Conservation (phyloP, 345 rosid genomes). For the Hirschfeldia incana region DNA sequence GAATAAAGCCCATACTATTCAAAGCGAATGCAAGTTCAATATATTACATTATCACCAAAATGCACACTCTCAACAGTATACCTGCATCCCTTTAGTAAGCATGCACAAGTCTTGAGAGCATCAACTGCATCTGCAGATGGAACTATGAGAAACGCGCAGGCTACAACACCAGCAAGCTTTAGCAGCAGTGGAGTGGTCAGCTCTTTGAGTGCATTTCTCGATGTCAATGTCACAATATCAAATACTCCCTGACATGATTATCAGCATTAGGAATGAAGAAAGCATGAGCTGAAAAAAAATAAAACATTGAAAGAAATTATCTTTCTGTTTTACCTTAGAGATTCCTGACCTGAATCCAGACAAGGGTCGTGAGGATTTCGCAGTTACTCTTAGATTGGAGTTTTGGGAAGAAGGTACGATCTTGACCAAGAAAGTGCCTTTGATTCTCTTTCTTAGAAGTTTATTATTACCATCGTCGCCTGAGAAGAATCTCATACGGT, state of each 20-base stretch:
- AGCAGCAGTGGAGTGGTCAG: conserved; percentile 44
- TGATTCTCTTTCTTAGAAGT: conserved; percentile 41
- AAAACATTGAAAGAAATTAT: background rate
- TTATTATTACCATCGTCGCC: conserved; percentile 31
- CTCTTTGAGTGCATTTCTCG: conserved; percentile 42
- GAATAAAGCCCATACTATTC: background rate
- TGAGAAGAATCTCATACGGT: conserved; percentile 40
- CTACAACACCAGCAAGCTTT: conserved; percentile 58
- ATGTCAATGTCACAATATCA: conserved; percentile 40
- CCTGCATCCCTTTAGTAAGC: conserved; percentile 94
- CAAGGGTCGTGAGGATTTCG: conserved; percentile 42
- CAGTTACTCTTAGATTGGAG: conserved; percentile 35
- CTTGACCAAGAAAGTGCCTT: conserved; percentile 40
- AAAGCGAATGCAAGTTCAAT: background rate
- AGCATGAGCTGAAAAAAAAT: background rate
- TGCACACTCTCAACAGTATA: conserved; percentile 26
- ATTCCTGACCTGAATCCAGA: conserved; percentile 43
- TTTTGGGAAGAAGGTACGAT: conserved; percentile 39
- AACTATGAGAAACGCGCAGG: conserved; percentile 59
- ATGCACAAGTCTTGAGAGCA: conserved; percentile 90
- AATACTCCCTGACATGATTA: conserved; percentile 40
- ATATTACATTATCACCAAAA: background rate
- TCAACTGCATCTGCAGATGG: conserved; percentile 93
- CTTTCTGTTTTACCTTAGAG: conserved; percentile 25
- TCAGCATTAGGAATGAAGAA: background rate